phyloP scores from a whole-genome alignment of 441 rosid species.

The Corymbia calophylla region DNA sequence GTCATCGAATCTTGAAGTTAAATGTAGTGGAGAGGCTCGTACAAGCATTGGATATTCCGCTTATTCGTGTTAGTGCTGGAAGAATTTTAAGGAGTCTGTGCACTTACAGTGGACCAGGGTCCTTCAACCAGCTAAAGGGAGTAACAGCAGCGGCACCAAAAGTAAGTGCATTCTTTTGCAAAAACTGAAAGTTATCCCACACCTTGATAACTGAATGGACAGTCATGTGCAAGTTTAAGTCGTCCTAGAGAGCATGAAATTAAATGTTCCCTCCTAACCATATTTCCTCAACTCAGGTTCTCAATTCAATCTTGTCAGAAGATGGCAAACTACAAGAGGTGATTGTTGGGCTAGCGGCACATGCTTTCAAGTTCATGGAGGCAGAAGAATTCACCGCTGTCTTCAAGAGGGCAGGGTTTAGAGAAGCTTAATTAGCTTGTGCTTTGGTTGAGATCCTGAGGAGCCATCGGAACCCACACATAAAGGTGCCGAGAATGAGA shows the following conservation, averaged over 20 bases:
- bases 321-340: conserved; percentile 73
- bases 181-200: neutral
- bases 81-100: conserved; percentile 72
- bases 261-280: neutral
- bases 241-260: neutral
- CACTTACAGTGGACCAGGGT: conserved; percentile 33
- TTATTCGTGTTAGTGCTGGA: conserved; percentile 56
- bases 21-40: conserved; percentile 39
- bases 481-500: conserved; percentile 68
- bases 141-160: conserved; percentile 54
- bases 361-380: conserved; percentile 53
- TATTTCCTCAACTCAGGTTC: conserved; percentile 35
- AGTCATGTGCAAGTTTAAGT: neutral
- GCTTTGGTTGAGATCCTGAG: conserved; percentile 41
- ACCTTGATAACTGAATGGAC: neutral
- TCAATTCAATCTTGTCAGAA: conserved; percentile 44
- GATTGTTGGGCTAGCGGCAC: conserved; percentile 76
- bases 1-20: conserved; percentile 55
- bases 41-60: conserved; percentile 39
- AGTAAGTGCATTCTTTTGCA: conserved; percentile 26
- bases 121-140: conserved; percentile 35
- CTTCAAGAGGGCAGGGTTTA: conserved; percentile 38
- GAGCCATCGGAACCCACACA: conserved; percentile 42
- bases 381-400: conserved; percentile 33
- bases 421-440: conserved; percentile 36